Conservation (phyloP, 148 eudicot genomes). For the Persicaria maculosa region DNA sequence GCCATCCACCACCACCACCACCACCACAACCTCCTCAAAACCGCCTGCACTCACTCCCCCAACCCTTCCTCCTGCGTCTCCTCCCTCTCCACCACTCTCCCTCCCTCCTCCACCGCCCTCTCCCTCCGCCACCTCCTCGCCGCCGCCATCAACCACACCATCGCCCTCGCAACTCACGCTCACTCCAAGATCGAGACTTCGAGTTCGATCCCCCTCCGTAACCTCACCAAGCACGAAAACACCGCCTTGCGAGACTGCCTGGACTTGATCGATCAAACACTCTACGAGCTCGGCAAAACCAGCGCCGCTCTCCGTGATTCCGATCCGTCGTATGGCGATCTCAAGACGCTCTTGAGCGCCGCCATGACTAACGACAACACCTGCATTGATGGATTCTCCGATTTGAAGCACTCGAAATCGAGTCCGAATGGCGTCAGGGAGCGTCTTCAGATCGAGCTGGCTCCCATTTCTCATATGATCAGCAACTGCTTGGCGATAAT, state of each 20-base stretch:
- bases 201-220: not conserved
- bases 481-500: constrained; percentile 53
- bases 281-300: constrained; percentile 40
- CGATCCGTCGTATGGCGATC: constrained; percentile 20
- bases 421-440: constrained; percentile 18
- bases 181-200: constrained; percentile 7
- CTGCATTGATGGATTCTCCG: constrained; percentile 58
- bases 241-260: constrained; percentile 40
- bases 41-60: constrained; percentile 33
- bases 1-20: not conserved
- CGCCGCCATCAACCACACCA: constrained; percentile 32
- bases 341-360: constrained; percentile 61
- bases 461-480: constrained; percentile 56
- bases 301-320: constrained; percentile 19
- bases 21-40: constrained; percentile 22
- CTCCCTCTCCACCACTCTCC: constrained; percentile 21
- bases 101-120: constrained; percentile 15
- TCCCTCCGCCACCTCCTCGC: constrained; percentile 29
- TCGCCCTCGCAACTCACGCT: constrained; percentile 11
- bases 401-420: constrained; percentile 21
- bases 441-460: constrained; percentile 30
- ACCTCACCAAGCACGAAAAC: constrained; percentile 23
- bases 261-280: constrained; percentile 53
- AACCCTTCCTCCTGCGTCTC: constrained; percentile 41
- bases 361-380: constrained; percentile 73